Base-by-base conservation (phyloP, 2,329 filamentous ascomycete genomes). In the Metarhizium album region DNA sequence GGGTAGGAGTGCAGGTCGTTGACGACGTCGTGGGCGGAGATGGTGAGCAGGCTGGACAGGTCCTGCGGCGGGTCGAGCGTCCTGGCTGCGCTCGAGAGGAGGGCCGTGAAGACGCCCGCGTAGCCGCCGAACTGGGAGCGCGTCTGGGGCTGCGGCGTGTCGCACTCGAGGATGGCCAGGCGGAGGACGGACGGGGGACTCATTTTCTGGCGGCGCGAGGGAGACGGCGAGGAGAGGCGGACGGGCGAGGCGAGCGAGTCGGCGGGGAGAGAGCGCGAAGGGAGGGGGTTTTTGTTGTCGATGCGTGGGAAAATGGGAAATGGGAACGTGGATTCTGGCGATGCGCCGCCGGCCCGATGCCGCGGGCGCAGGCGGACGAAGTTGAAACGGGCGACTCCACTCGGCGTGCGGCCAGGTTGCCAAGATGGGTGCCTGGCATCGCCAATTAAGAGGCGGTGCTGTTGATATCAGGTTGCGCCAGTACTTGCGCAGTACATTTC, bases 151-250 rank as follows among this genome's bases (percentile, higher is more conserved):
- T 86, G 74, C 1, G 89, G 89, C 1, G 80, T 86, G 69, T 95
- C 91, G 72, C 87, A 85, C 74, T 95, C 88, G 58, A 97, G 82
- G 59, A 97, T 78, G 45, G 90, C 90, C 67, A 96, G 84, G 51
- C 87, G 84, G 58, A 91, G 70, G 29, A 79, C 22, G 40, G 40
- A 23, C 20, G 40, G 24, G 40, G 40, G 24, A 22, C 22, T 22
- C 40, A 43, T 43, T 23, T 43, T 43, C n/a, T n/a, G n/a, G 40
- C 33, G 20, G 22, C 20, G 40, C 20, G 7, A 24, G 20, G n/a
- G 6, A 5, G 37, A 40, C 8, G 37, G n/a, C 35, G 27, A 8
- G 27, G 27, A 29, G 37, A 22, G 16, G 37, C 37, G 37, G n/a
- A 14, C 5, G 37, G 37, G 20, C 8, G 11, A 35, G 33, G 37